Evolutionary conservation across 108 stramenopile species (phyloP), one percentile per base, ranked within the genome.

Genomic region (Stephanodiscus triporus): DNA sequence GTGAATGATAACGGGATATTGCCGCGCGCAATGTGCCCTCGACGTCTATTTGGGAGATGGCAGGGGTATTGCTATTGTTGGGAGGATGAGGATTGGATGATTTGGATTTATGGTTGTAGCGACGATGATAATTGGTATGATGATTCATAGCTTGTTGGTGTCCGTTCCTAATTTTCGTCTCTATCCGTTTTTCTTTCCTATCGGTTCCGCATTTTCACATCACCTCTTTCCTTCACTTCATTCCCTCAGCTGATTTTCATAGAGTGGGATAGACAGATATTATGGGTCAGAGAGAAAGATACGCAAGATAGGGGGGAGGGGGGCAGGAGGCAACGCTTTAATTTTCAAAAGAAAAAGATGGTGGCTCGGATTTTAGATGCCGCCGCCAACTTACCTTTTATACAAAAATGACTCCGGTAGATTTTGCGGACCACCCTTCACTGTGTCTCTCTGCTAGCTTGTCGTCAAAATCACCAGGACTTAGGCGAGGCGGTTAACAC

Each of bases 11-110:
- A 1, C 81, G 69, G 47, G 65, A 57, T 43, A 82, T 66, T 32
- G 81, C 58, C 1, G 81, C 66, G 24, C 70, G 74, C 16, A 82
- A 60, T 29, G 75, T 82, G 2, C 70, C 70, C 30, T 82, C 75
- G 2, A 82, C 75, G 54, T 82, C 75, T 1, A 82, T 72, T 67
- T 72, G 70, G 38, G 63, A 58, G 10, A 63, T 29, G 48, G 48
- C 63, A 30, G 47, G 42, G n/a, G 10, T 22, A 53, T 32, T 50
- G 17, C 22, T 50, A 27, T 66, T 57, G 55, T 57, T 57, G 55
- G 4, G 40, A 42, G 40, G 40, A 42, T 42, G 40, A 42, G 40
- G 10, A 42, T 45, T 45, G 43, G 43, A 14, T 45, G 43, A 3
- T 16, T 45, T 45, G 14, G 43, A 45, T 45, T 45, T 45, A 16